Conservation (phyloP, 768 basidiomycete genomes). For the Mycena kentingensis region DNA sequence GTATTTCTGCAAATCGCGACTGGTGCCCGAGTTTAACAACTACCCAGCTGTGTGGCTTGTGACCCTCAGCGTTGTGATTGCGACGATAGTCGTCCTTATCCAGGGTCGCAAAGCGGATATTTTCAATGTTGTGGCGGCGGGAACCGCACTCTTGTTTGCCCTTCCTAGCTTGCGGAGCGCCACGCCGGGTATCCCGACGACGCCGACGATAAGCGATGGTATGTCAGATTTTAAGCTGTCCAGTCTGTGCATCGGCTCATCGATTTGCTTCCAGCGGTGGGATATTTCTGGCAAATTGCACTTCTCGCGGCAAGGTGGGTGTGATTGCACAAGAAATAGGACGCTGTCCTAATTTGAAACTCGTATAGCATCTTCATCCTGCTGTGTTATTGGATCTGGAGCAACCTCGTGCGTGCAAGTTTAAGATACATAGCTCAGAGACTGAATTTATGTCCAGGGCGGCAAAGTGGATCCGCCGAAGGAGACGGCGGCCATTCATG, state of each 20-base stretch:
- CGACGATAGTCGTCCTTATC: not conserved
- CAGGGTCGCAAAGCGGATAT: conserved; percentile 1
- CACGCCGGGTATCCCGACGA: not conserved
- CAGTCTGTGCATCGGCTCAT: too few relatives aligned
- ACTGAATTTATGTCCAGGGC: too few relatives aligned
- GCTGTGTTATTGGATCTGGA: conserved; percentile 2
- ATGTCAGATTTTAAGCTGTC: not conserved
- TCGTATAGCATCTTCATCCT: conserved; percentile 1
- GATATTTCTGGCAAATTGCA: conserved; percentile 1
- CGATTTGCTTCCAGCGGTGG: too few relatives aligned
- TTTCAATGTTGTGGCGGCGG: conserved; percentile 1
- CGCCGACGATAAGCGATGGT: conserved; percentile 2
- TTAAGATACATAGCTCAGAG: too few relatives aligned
- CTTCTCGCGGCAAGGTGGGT: not conserved
- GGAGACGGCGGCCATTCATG: too few relatives aligned
- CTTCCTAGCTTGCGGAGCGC: conserved; percentile 2
- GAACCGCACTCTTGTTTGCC: conserved; percentile 2
- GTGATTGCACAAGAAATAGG: not conserved
- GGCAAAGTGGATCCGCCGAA: too few relatives aligned
- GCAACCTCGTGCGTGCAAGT: too few relatives aligned
- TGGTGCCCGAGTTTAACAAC: not conserved
- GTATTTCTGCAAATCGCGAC: not conserved
- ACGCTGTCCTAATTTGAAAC: not conserved
- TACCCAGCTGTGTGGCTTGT: conserved; percentile 1
- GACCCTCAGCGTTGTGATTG: not conserved